These are phyloP conservation scores for Pelargonium cotyledonis DNA, from an alignment of 441 rosid species.

Conservation along the genomic window DNA sequence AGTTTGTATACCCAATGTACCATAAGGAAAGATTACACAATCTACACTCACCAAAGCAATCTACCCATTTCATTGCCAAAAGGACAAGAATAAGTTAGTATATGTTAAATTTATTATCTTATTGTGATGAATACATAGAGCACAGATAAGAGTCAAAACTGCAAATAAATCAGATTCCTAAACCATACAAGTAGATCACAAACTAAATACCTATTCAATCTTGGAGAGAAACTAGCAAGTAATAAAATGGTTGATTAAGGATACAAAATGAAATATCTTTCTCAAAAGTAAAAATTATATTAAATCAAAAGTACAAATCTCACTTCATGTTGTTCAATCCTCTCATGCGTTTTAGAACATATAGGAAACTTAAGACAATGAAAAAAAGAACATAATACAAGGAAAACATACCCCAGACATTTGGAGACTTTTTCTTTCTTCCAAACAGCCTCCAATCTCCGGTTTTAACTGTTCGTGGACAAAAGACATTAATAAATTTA, in stretches of 20 bases:
- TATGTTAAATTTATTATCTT: neutral
- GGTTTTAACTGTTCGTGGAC: slow-evolving; percentile 42
- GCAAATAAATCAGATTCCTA: neutral
- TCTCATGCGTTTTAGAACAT: neutral
- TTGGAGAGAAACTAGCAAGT: no score
- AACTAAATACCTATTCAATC: no score
- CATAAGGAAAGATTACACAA: neutral
- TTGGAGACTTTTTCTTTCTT: slow-evolving; percentile 29
- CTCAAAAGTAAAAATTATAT: neutral
- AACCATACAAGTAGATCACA: neutral
- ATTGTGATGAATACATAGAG: neutral
- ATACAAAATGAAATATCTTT: neutral
- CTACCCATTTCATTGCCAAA: neutral
- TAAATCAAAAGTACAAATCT: neutral
- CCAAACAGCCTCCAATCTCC: slow-evolving; percentile 28
- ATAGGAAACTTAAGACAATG: neutral
- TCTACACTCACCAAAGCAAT: neutral
- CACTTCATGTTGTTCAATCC: neutral
- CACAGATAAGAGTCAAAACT: neutral
- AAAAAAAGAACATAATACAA: neutral
- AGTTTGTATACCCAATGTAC: no score
- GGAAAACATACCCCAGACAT: slow-evolving; percentile 33
- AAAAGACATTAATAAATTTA: neutral
- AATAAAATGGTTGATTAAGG: neutral
- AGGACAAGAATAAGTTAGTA: neutral